A percentile compares a stretch with the other conserved stretches of the same genome.
phyloP scores from a whole-genome alignment of 371 early-diverging fungal genomes.

The Rhizopus sp. region DNA sequence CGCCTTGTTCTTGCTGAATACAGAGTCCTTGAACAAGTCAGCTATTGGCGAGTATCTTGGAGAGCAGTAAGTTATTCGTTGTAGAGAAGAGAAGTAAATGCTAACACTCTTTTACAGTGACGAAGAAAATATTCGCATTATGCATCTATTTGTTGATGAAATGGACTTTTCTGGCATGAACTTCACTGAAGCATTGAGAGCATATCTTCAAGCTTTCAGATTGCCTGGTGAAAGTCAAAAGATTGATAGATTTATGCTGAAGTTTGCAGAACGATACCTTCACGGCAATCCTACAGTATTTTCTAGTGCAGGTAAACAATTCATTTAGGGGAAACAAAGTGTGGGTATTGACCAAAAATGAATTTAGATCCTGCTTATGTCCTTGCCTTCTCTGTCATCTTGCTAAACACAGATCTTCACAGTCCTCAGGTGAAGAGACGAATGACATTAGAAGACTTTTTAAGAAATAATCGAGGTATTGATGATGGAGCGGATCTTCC shows the following conservation, averaged over 20 bases:
- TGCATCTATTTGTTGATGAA: slow-evolving; percentile 94
- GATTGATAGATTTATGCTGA: slow-evolving; percentile 97
- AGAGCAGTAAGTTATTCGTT: slow-evolving; percentile 59
- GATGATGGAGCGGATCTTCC: slow-evolving; percentile 85
- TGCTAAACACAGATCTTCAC: slow-evolving; percentile 97
- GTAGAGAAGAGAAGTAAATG: background rate
- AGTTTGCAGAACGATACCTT: slow-evolving; percentile 93
- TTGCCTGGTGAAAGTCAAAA: slow-evolving; percentile 98
- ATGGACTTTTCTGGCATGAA: slow-evolving; percentile 79
- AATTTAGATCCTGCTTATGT: slow-evolving; percentile 85
- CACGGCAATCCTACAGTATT: slow-evolving; percentile 75
- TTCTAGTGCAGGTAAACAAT: slow-evolving; percentile 64
- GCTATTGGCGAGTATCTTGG: slow-evolving; percentile 95
- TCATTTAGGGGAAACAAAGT: background rate
- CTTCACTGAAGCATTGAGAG: slow-evolving; percentile 86
- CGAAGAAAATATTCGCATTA: slow-evolving; percentile 83
- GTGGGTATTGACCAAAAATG: no score
- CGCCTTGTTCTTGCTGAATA: slow-evolving; percentile 72
- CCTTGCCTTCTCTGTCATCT: slow-evolving; percentile 91
- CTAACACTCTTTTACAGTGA: slow-evolving; percentile 44
- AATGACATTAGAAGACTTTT: slow-evolving; percentile 92
- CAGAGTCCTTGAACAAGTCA: slow-evolving; percentile 82
- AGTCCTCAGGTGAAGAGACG: slow-evolving; percentile 89
- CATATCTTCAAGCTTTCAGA: slow-evolving; percentile 92
- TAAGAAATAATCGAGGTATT: slow-evolving; percentile 94